Conservation (phyloP, 1,284 basidiomycete genomes). For the Schizophyllum commune region DNA sequence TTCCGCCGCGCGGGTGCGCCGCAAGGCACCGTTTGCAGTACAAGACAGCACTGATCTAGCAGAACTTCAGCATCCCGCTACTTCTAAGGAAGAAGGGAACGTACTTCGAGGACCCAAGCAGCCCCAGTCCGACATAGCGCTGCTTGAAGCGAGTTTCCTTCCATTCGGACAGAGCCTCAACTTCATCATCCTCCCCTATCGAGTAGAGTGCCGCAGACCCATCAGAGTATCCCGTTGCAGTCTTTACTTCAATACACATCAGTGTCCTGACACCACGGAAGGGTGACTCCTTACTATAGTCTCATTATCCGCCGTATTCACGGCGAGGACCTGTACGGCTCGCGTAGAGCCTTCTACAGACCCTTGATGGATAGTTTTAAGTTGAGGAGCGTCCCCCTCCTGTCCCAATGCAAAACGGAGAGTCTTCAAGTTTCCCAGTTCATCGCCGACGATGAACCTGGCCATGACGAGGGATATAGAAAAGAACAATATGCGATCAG, state of each 20-base stretch:
- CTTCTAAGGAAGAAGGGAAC: not conserved
- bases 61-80: not conserved
- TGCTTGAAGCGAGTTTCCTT: constrained; percentile 50
- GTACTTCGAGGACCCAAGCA: constrained; percentile 19
- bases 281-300: constrained; percentile 28
- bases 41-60: constrained; percentile 54
- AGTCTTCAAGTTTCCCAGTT: constrained; percentile 63
- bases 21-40: constrained; percentile 65
- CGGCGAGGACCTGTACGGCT: constrained; percentile 8
- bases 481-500: not conserved
- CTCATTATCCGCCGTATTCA: constrained; percentile 12
- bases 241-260: constrained; percentile 35
- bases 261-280: not conserved
- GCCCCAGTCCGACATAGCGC: constrained; percentile 51
- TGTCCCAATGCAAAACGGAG: constrained; percentile 31
- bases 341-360: constrained; percentile 20
- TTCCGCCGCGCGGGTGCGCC: constrained; percentile 30
- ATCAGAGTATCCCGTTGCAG: constrained; percentile 54
- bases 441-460: constrained; percentile 64
- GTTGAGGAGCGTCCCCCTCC: constrained; percentile 19
- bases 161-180: constrained; percentile 44
- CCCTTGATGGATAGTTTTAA: constrained; percentile 32
- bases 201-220: constrained; percentile 40
- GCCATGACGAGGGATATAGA: constrained; percentile 34
- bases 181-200: constrained; percentile 31